Base-by-base conservation (phyloP, 2,329 filamentous ascomycete genomes). In the Aureobasidium musti region DNA sequence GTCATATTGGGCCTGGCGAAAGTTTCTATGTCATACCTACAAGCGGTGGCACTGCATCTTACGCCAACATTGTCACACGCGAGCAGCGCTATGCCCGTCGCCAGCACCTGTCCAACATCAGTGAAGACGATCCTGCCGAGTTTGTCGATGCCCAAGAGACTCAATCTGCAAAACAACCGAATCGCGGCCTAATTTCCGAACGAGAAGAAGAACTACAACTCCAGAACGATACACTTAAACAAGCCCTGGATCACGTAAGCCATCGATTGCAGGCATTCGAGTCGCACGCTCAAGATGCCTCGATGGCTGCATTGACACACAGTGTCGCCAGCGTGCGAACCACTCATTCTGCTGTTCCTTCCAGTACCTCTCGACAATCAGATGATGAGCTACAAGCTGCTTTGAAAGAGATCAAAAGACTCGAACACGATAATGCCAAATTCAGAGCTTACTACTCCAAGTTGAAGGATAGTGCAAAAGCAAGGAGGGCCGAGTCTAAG, bases 1-100 rank as follows among this genome's bases (percentile, higher is more conserved):
- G 73, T 3, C 78, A 79, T 35, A 87, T 69, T n/a, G 84, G 88
- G 33, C 81, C 85, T 19, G 81, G 82, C 7, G 84, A 86, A 70
- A 95, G 91, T 10, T 99, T 99, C 80, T 98, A 97, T 76, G 90
- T 98, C 1, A 95, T 99, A 1, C 95, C 94, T 4, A 91, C 91
- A 0, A 92, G 91, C 21, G 94, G 95, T 5, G 92, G 94, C 70
- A 97, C 92, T 2, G 89, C 93, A 68, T 95, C 92, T 0, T 99
- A 98, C 74, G 93, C 95, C 52, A 92, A 90, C 69, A 97, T 99
- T 63, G 81, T 97, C 49, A 47, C 54, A 23, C 30, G 50, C 23
- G 89, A 78, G 37, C 77, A 81, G 30, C 79, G 79, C 8, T 78
- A 81, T 65, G 50, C 65, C 71, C 2, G 85, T 88, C n/a, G 85